Evolutionary conservation across 139 green algal species (phyloP), one percentile per base, ranked within the genome.

Genomic region (Volvox africanus): DNA sequence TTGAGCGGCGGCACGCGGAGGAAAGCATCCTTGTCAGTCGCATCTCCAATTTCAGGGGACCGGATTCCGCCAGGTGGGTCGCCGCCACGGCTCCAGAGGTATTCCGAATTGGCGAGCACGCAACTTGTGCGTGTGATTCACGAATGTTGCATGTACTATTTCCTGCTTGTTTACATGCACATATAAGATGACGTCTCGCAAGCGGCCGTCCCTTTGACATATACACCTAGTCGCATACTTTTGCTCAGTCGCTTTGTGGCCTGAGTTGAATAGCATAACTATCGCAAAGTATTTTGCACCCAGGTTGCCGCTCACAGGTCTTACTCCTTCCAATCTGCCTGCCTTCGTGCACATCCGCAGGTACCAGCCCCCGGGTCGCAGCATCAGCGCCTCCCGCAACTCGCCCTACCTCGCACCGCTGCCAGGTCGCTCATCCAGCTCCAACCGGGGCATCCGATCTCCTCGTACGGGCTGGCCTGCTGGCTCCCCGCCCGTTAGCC

Each of bases 31-130:
- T 89, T 3, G 79, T 80, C 24, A 75, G 36, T 50, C 86, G 86
- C 22, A 87, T 93, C 26, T 91, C 86, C 69, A 93, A 93, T 85
- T 93, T 62, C 86, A 68, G 91, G 0, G 91, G 91, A 0, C 91
- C 91, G 14, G 80, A 86, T 35, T 19, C 11, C 16, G 78, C 78
- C 17, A 85, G 79, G 68, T 93, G 80, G 37, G 61, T 55, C 44
- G 5, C 44, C 44, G 9, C 44, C 44, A 55, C 44, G 44, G 44
- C 44, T 55, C 44, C 44, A 5, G 5, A 55, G 44, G 44, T 55
- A 9, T 55, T 55, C 44, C 5, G 44, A 55, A 9, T 55, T 55
- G 5, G 44, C 9, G 44, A 9, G 9, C 44, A 55, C 44, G 44
- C 44, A 55, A 9, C 9, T 55, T 55, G 44, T 55, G 9, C 9